A percentile compares a stretch with the other conserved stretches of the same genome.
Evolutionary conservation across 345 rosid species (phyloP).

Genomic region (Dimocarpus longan): DNA sequence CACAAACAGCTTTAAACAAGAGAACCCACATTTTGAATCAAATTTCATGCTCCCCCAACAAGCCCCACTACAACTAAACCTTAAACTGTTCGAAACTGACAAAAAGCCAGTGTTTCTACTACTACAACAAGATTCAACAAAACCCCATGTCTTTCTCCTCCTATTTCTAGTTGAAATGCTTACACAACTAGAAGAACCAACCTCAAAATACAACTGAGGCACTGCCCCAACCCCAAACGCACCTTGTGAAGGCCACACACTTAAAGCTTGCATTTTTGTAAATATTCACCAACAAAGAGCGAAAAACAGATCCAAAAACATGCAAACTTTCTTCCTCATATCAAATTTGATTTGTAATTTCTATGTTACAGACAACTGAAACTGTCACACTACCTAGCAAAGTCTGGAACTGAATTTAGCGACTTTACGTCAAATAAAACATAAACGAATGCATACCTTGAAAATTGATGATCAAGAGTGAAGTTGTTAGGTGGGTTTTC

Average conservation of each 20-base stretch:
- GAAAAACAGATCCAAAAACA: conserved; percentile 31
- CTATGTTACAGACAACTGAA: neutral
- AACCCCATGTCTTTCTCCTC: conserved; percentile 32
- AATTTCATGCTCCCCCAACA: conserved; percentile 30
- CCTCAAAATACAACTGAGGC: conserved; percentile 51
- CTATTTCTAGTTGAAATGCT: conserved; percentile 24
- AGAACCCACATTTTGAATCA: conserved; percentile 30
- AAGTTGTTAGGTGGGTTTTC: conserved; percentile 4
- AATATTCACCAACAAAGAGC: conserved; percentile 17
- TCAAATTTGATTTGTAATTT: conserved; percentile 5
- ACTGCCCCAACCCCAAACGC: conserved; percentile 48
- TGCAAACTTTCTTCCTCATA: conserved; percentile 15
- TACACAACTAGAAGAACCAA: conserved; percentile 39
- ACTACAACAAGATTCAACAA: conserved; percentile 28
- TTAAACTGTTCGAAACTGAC: conserved; percentile 36
- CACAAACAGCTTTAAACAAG: conserved; percentile 30
- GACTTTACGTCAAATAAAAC: neutral
- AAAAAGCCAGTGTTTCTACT: conserved; percentile 34
- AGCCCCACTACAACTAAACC: conserved; percentile 22
- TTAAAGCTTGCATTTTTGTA: conserved; percentile 74
- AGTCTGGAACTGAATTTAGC: neutral
- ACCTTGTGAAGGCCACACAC: conserved; percentile 45
- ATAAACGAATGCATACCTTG: conserved; percentile 11
- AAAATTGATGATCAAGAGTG: neutral
- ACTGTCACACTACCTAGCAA: neutral